Evolutionary conservation across 331 rosid genomes (phyloP), one percentile per base, ranked within the genome.

Genomic region (Erythrophleum ivorense): DNA sequence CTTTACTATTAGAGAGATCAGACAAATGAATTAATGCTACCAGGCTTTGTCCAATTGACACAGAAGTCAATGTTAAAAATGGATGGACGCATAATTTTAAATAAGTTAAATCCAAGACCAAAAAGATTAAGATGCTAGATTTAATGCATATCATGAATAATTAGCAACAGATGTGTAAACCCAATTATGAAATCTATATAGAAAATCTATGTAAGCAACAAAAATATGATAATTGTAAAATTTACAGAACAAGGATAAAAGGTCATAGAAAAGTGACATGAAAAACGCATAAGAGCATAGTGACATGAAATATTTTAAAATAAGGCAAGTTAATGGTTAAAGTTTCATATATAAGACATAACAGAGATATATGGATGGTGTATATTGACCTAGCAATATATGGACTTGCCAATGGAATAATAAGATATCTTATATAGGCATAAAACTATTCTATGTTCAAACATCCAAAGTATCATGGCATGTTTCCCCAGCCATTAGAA

Each of bases 91-190:
- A 38, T 7, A n/a, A 33, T 49, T 66, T 57, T 53, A 80, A 74
- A 48, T 70, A 84, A 70, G 74, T 73, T 49, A 64, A 78, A 52
- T 63, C 80, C 60, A 64, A 24, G 16, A 53, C 52, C 31, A 75
- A 46, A 19, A 54, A 57, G 64, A 74, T 62, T 13, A 29, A 76
- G 66, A 83, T 38, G 69, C 34, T 31, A 73, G 79, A 67, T 49
- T 7, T 7, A 78, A 66, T 57, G 49, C 71, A 76, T 69, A 75
- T 53, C 59, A 73, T 67, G 49, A 45, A 19, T 45, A 3, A 71
- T 55, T 24, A 75, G 65, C 77, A 84, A 41, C 66, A 84, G 1
- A 24, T 53, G 18, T 8, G 31, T 29, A 21, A 59, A 77, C 59
- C 50, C 60, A 70, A 68, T n/a, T 0, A 76, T 67, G 54, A 36